Percentiles rank a stretch among this genome's conserved stretches.
Evolutionary conservation across 2,329 filamentous ascomycete species (phyloP).

Genomic region (Monosporascus cannonballus): DNA sequence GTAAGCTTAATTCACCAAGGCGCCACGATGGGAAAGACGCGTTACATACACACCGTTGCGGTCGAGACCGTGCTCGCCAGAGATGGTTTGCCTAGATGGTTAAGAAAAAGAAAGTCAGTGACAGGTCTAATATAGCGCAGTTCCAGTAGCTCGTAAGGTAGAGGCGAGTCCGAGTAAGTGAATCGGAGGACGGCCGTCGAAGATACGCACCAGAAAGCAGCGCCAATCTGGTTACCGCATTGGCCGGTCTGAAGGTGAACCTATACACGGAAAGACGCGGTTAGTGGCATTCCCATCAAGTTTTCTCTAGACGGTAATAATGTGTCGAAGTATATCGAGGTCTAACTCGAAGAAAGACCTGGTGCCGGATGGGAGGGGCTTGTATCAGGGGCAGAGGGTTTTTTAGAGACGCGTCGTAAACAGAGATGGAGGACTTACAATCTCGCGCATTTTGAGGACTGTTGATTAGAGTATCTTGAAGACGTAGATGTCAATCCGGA

Average conservation of each 20-base stretch:
- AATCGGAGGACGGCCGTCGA: conserved; percentile 26
- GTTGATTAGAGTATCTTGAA: conserved; percentile 19
- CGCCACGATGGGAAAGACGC: conserved; percentile 3
- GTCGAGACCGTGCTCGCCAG: conserved; percentile 93
- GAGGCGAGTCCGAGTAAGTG: not conserved
- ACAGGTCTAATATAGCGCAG: too few species aligned
- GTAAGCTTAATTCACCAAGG: conserved; percentile 16
- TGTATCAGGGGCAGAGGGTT: conserved; percentile 5
- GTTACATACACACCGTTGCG: conserved; percentile 83
- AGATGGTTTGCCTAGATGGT: conserved; percentile 64
- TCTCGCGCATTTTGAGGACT: conserved; percentile 64
- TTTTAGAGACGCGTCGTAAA: conserved; percentile 11
- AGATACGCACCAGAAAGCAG: conserved; percentile 86
- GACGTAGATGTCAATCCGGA: conserved; percentile 7
- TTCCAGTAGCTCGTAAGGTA: too few species aligned
- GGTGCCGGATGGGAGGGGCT: too few species aligned
- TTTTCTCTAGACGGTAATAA: not conserved
- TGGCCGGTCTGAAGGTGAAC: conserved; percentile 99
- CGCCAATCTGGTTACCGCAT: conserved; percentile 99
- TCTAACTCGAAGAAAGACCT: too few species aligned
- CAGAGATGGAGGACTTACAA: conserved; percentile 46
- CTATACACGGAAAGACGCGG: conserved; percentile 51
- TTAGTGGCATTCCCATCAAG: conserved; percentile 38
- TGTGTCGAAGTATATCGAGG: too few species aligned
- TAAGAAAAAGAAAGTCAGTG: conserved; percentile 29